These are phyloP conservation scores for Gentiana macrophylla DNA, from an alignment of 257 asterid genomes.

Conservation along the genomic window DNA sequence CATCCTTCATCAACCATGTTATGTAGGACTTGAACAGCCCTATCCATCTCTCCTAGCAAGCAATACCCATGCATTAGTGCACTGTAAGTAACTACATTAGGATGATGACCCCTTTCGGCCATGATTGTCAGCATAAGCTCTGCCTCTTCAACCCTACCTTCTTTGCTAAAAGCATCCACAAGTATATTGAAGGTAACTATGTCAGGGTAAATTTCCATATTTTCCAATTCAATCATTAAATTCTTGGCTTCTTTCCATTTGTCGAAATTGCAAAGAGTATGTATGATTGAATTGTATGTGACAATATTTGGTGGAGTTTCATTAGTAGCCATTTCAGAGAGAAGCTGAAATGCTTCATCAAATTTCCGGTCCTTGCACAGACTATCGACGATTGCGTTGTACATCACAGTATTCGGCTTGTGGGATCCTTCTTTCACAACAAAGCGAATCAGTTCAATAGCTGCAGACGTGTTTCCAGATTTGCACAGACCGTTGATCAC, in stretches of 20 bases:
- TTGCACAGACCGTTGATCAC: conserved; percentile 24
- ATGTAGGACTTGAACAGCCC: conserved; percentile 14
- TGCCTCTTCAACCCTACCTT: conserved; percentile 10
- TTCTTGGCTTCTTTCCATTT: conserved; percentile 10
- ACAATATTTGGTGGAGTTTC: conserved; percentile 12
- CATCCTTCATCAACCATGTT: conserved; percentile 8
- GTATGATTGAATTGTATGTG: conserved; percentile 17
- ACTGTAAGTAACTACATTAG: conserved; percentile 14
- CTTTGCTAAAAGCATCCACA: not conserved
- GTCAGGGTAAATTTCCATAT: conserved; percentile 2
- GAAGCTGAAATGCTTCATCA: conserved; percentile 12
- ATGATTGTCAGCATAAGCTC: conserved; percentile 9
- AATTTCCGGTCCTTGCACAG: conserved; percentile 22
- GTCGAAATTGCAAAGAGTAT: conserved; percentile 16
- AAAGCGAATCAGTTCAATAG: not conserved
- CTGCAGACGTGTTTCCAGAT: conserved; percentile 16
- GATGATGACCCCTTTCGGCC: conserved; percentile 6
- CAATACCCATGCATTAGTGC: conserved; percentile 21
- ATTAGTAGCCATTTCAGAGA: conserved; percentile 2
- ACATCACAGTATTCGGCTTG: conserved; percentile 7
- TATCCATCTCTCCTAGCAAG: conserved; percentile 9
- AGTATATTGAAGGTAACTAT: conserved; percentile 1
- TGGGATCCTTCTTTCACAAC: not conserved
- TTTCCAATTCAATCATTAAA: conserved; percentile 11
- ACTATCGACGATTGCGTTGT: conserved; percentile 11